Evolutionary conservation across 2,329 filamentous ascomycete genomes (phyloP), one percentile per base, ranked within the genome.

Genomic region (Monilinia vaccinii-corymbosi): DNA sequence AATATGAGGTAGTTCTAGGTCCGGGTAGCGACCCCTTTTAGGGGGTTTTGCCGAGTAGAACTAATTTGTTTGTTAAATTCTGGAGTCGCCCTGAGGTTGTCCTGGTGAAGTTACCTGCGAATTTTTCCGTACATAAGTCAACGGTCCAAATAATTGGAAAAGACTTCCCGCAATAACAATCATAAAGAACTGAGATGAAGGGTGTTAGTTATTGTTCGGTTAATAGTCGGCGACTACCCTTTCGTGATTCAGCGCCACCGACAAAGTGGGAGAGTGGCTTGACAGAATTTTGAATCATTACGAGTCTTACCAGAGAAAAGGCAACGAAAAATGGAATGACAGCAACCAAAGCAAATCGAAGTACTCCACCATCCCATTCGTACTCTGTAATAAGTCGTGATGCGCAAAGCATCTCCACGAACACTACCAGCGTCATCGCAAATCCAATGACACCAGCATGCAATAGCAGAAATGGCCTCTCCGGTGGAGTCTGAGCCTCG

Each of bases 11-110:
- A 61, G 51, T 23, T 64, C 62, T 14, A 62, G 21, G 42, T 64
- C 47, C 3, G 60, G 60, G 25, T 65, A 63, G 13, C 63, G 51
- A 23, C 56, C 62, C 44, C 47, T 57, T 63, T 65, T 76, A 64
- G 66, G 74, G 67, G 6, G 77, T 77, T 68, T 70, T 49, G 75
- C 74, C 25, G 59, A 61, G 23, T 66, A 63, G 25, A 61, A 66
- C 42, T 55, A n/a, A 9, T 9, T n/a, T n/a, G 18, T 11, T 11
- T 42, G 9, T 21, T 16, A 42, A 42, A 42, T 14, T 4, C 34
- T 14, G 34, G 11, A 14, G 1, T 14, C 34, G 14, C 14, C 4
- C 14, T 16, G 34, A 36, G 34, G 34, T 14, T 1, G 14, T 5
- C 14, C 14, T 36, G 34, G 34, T 4, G 34, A 36, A 14, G 4